phyloP scores from a whole-genome alignment of 148 eudicot species.

The Amaranthus hypochondriacus region DNA sequence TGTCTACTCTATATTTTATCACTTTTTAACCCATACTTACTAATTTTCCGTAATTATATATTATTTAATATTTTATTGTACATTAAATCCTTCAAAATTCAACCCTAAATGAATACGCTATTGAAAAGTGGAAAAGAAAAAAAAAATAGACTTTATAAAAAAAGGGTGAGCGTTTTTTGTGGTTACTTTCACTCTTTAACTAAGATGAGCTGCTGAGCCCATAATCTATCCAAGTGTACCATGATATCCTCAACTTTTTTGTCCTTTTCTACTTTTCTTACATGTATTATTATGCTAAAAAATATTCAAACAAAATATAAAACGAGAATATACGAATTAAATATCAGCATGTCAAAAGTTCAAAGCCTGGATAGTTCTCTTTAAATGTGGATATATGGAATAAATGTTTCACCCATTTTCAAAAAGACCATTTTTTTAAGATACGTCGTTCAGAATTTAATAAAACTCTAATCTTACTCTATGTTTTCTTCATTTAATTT shows the following conservation, averaged over 20 bases:
- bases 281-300: too few relatives aligned
- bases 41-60: too few relatives aligned
- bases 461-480: too few relatives aligned
- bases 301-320: too few relatives aligned
- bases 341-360: neutral
- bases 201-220: constrained; percentile 13
- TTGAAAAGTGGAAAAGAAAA: neutral
- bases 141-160: neutral
- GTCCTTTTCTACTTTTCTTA: neutral
- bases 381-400: neutral
- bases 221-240: constrained; percentile 7
- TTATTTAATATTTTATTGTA: too few relatives aligned
- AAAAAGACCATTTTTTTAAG: too few relatives aligned
- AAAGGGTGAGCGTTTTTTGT: neutral
- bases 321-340: too few relatives aligned
- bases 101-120: constrained; percentile 19
- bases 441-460: too few relatives aligned
- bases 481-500: too few relatives aligned
- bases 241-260: neutral
- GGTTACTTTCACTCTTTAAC: constrained; percentile 46
- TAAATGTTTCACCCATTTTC: neutral
- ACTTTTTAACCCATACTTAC: too few relatives aligned
- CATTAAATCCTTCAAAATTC: too few relatives aligned
- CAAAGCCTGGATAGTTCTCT: constrained; percentile 8
- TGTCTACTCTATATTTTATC: too few relatives aligned